phyloP scores from a whole-genome alignment of 2,329 filamentous ascomycete genomes.

The Alternaria brassicae region DNA sequence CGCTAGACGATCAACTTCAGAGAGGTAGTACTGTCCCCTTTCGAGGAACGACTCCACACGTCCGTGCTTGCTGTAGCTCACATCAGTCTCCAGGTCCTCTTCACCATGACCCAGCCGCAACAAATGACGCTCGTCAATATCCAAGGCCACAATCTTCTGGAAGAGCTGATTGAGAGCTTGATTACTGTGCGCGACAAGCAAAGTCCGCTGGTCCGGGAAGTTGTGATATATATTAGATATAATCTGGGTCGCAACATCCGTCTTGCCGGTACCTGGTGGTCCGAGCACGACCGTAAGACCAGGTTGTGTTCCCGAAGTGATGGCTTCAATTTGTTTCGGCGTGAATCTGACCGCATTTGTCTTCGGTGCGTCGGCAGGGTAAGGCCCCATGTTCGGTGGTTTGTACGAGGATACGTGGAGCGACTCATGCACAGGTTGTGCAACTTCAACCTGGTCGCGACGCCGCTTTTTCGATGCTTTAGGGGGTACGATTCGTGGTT shows the following conservation, averaged over 20 bases:
- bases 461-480: conserved; percentile 83
- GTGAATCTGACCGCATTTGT: conserved; percentile 88
- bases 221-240: conserved; percentile 99
- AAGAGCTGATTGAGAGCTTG: conserved; percentile 97
- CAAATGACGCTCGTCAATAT: conserved; percentile 94
- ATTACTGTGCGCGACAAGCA: conserved; percentile 95
- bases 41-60: conserved; percentile 95
- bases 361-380: conserved; percentile 82
- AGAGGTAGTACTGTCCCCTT: conserved; percentile 77
- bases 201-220: conserved; percentile 88
- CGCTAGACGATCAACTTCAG: conserved; percentile 86
- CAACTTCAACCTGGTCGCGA: conserved; percentile 72
- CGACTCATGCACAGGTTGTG: conserved; percentile 64
- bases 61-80: conserved; percentile 91
- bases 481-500: conserved; percentile 56
- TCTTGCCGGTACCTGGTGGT: conserved; percentile 96
- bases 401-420: conserved; percentile 89
- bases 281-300: conserved; percentile 93
- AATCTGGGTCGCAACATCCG: conserved; percentile 97
- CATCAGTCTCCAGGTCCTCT: conserved; percentile 86
- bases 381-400: conserved; percentile 86
- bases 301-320: conserved; percentile 91
- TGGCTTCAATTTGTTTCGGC: conserved; percentile 87
- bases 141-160: conserved; percentile 93
- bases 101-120: conserved; percentile 93